phyloP scores from a whole-genome alignment of 2,329 filamentous ascomycete species.

The Aspergillus carbonarius region DNA sequence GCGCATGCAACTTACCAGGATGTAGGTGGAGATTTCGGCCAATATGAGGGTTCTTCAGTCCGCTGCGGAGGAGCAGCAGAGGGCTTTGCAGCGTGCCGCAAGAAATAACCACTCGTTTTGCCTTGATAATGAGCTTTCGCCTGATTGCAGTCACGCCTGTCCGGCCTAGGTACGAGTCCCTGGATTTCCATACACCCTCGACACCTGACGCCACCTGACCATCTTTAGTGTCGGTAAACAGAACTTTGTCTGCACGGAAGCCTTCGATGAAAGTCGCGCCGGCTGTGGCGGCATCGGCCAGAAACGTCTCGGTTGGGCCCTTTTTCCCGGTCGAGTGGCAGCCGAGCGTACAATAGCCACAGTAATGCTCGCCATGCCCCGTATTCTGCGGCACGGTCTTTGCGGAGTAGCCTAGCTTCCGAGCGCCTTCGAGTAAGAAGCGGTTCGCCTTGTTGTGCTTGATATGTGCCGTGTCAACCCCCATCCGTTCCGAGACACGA shows the following conservation, averaged over 20 bases:
- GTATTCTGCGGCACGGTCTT: conserved; percentile 76
- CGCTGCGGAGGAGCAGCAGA: conserved; percentile 72
- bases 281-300: conserved; percentile 74
- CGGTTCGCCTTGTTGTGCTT: conserved; percentile 72
- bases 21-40: conserved; percentile 81
- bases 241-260: conserved; percentile 67
- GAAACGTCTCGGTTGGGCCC: conserved; percentile 72
- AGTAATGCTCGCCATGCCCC: conserved; percentile 70
- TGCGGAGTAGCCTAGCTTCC: conserved; percentile 70
- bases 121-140: conserved; percentile 68
- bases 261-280: conserved; percentile 84
- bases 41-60: conserved; percentile 76
- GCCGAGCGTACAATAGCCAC: conserved; percentile 63
- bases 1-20: conserved; percentile 59
- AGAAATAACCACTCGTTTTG: conserved; percentile 77
- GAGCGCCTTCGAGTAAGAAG: conserved; percentile 71
- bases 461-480: conserved; percentile 65
- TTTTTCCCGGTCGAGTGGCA: conserved; percentile 70
- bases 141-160: conserved; percentile 52
- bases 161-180: conserved; percentile 62
- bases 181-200: conserved; percentile 70
- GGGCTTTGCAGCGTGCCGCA: conserved; percentile 76
- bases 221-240: conserved; percentile 60
- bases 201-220: conserved; percentile 67
- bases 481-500: conserved; percentile 75